These are phyloP conservation scores for Pythium sukuiense DNA, from an alignment of 352 stramenopile species.

Conservation along the genomic window DNA sequence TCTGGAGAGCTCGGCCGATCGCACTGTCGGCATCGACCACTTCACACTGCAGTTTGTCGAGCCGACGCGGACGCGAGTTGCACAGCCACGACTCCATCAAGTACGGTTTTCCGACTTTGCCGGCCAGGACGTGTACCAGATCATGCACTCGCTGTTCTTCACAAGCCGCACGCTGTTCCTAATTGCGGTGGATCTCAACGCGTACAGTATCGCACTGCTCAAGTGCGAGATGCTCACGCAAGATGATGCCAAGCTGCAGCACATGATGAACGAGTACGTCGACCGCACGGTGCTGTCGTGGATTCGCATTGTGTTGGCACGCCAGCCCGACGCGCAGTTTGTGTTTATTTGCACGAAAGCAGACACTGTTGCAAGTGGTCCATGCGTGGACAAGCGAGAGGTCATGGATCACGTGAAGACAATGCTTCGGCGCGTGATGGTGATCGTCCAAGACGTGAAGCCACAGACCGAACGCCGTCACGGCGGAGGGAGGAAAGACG, in stretches of 20 bases:
- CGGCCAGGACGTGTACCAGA: conserved; percentile 9
- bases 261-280: conserved; percentile 3
- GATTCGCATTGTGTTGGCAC: conserved; percentile 11
- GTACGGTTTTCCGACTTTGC: conserved; percentile 14
- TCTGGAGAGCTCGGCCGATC: conserved; percentile 17
- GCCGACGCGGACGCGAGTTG: not conserved
- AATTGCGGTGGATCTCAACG: conserved; percentile 2
- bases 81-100: not conserved
- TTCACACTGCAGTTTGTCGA: too few relatives aligned
- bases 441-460: not conserved
- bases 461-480: too few relatives aligned
- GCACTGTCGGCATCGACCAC: conserved; percentile 29
- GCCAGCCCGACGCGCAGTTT: conserved; percentile 10
- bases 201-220: not conserved
- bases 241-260: not conserved
- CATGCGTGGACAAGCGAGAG: not conserved
- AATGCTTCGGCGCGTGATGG: not conserved
- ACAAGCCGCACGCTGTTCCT: conserved; percentile 12
- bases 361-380: not conserved
- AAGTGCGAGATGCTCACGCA: not conserved
- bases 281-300: not conserved
- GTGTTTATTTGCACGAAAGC: conserved; percentile 7
- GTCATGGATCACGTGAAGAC: not conserved
- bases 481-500: too few relatives aligned
- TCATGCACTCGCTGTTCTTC: conserved; percentile 15